phyloP scores from a whole-genome alignment of 805 yeast species.

The Candida ulmi region DNA sequence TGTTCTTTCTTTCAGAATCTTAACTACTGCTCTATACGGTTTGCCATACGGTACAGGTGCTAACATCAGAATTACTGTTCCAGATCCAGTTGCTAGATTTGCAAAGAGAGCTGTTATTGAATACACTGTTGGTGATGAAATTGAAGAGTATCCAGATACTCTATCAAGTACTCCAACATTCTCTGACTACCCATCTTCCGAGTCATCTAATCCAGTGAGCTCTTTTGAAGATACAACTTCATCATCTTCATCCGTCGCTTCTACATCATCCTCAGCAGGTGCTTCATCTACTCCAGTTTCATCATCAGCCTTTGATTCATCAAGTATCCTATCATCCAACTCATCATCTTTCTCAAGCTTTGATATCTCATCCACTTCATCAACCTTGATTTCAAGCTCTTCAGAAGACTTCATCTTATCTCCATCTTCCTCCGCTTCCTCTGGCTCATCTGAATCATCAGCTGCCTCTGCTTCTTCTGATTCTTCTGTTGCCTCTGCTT shows the following conservation, averaged over 20 bases:
- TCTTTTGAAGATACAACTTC: not conserved
- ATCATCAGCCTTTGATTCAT: not conserved
- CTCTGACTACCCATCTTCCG: not conserved
- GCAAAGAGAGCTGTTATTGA: not conserved
- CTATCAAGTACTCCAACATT: not conserved
- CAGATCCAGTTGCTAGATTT: not conserved
- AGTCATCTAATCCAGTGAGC: no score
- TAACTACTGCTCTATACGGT: not conserved
- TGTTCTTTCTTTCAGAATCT: no score
- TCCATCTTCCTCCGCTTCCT: no score
- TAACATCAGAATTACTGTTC: not conserved
- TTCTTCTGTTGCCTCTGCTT: no score
- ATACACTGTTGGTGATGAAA: not conserved
- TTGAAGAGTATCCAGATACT: not conserved
- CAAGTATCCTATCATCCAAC: no score
- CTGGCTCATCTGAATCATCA: no score
- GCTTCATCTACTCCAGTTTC: not conserved
- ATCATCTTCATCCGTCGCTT: not conserved
- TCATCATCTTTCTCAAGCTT: no score
- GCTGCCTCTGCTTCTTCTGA: no score
- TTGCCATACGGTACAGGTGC: not conserved
- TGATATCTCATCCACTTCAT: no score
- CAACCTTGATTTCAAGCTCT: no score
- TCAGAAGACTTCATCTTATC: no score
- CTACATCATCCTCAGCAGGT: not conserved